Base-by-base conservation (phyloP, 2,329 filamentous ascomycete species). In the Aspergillus novoparasiticus region DNA sequence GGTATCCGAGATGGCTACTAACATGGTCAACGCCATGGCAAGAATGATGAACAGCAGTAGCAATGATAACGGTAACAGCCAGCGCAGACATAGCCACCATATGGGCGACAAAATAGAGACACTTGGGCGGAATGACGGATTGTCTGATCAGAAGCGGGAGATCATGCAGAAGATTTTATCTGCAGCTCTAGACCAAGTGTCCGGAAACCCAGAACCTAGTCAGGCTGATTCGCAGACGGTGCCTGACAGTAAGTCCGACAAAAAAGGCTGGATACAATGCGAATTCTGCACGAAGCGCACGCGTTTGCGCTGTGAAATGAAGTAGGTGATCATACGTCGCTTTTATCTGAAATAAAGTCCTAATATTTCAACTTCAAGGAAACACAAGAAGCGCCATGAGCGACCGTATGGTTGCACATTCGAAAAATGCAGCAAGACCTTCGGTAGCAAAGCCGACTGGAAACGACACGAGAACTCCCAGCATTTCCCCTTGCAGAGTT, bases 391-490 rank as follows among this genome's bases (percentile, higher is more conserved):
- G 73, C 87, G 93, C 1, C 94, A 97, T 75, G 84, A 86, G 9
- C 89, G 88, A 67, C 94, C 93, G 0, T 97, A 94, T 66, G 89
- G 88, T 14, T 97, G 94, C 76, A 96, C 93, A 0, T 91, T 89
- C 66, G 77, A 82, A 10, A 78, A 80, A 34, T 97, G 94, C 72
- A 76, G 79, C 56, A 93, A 92, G 72, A 82, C 75, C 0, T 97
- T 97, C 69, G 94, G 94, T n/a, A 94, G 91, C 76, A 96, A 97
- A 74, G 94, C 93, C 63, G 94, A 97, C 76, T 97, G 88, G 94
- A 96, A 96, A 74, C 87, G 94, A 1, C 94, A 97, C 72, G 94
- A 97, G 72, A 90, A 88, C 67, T 88, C 86, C 19, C 90, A 94
- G 71, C 93, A 97, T 74, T 87, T 86, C 64, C 86, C 90, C 63